phyloP scores from a whole-genome alignment of 2,329 filamentous ascomycete genomes.

The Cadophora luteo-olivacea region DNA sequence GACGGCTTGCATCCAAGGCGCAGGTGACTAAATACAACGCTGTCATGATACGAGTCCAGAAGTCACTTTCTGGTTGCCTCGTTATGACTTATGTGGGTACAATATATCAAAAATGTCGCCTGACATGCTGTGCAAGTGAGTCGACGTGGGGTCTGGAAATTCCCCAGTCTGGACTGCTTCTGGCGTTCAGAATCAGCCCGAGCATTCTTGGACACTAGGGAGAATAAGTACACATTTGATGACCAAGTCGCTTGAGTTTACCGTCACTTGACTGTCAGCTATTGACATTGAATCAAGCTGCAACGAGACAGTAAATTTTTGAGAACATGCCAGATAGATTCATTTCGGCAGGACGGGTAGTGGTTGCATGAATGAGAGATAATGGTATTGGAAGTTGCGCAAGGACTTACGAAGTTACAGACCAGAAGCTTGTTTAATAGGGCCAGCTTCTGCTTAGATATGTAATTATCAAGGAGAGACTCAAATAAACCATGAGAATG shows the following conservation, averaged over 20 bases:
- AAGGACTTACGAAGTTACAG: too few species aligned
- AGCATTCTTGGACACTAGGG: background rate
- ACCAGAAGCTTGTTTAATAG: too few species aligned
- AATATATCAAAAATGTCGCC: too few species aligned
- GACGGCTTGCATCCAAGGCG: slow-evolving; percentile 13
- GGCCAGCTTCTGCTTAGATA: too few species aligned
- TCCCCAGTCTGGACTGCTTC: background rate
- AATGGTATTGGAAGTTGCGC: too few species aligned
- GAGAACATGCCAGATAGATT: too few species aligned
- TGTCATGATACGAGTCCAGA: slow-evolving; percentile 1
- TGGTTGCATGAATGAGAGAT: too few species aligned
- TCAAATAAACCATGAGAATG: background rate
- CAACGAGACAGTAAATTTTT: too few species aligned
- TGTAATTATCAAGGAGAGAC: too few species aligned
- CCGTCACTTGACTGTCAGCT: background rate
- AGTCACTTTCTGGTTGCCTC: slow-evolving; percentile 1
- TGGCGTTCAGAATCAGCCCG: background rate
- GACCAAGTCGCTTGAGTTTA: background rate
- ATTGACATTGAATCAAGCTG: background rate
- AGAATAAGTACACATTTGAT: background rate
- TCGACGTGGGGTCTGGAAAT: background rate
- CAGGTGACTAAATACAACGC: slow-evolving; percentile 2
- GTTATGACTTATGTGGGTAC: background rate
- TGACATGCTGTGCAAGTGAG: background rate
- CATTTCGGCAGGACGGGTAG: too few species aligned